A percentile compares a stretch with the other conserved stretches of the same genome.
Evolutionary conservation across 2,329 filamentous ascomycete genomes (phyloP).

Genomic region (Cladosporium sp.): DNA sequence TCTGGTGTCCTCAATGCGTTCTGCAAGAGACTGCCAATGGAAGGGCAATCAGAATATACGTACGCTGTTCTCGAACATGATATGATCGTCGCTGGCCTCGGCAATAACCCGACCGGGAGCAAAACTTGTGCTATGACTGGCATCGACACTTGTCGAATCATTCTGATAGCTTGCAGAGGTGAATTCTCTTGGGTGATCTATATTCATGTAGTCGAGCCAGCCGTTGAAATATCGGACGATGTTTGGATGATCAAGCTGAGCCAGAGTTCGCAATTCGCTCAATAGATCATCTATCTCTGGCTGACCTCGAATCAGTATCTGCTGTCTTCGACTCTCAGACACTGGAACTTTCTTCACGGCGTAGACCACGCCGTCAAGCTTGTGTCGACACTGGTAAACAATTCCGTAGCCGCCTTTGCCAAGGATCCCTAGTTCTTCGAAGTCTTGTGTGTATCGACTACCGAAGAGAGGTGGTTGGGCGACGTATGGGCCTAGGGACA

Average conservation of each 20-base stretch:
- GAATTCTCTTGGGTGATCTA: neutral
- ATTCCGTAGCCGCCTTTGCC: slow-evolving; percentile 66
- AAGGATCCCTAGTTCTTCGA: slow-evolving; percentile 55
- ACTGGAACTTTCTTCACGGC: slow-evolving; percentile 65
- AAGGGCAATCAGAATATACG: neutral
- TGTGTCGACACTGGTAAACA: slow-evolving; percentile 62
- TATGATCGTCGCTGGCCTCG: slow-evolving; percentile 29
- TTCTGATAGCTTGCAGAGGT: neutral
- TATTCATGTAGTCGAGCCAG: slow-evolving; percentile 57
- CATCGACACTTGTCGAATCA: neutral
- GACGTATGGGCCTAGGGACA: slow-evolving; percentile 7
- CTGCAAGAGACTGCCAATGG: neutral
- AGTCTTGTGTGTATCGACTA: slow-evolving; percentile 53
- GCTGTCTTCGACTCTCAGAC: slow-evolving; percentile 43
- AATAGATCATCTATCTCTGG: slow-evolving; percentile 58
- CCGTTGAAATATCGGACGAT: slow-evolving; percentile 66
- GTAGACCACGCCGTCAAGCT: slow-evolving; percentile 62
- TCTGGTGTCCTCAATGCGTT: neutral
- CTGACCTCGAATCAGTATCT: slow-evolving; percentile 53
- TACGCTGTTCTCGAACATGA: slow-evolving; percentile 44
- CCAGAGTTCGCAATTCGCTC: slow-evolving; percentile 62
- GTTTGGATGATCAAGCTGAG: slow-evolving; percentile 63
- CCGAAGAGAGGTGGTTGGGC: slow-evolving; percentile 13
- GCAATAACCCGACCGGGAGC: slow-evolving; percentile 23
- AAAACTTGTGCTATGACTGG: slow-evolving; percentile 19